Evolutionary conservation across 2,329 filamentous ascomycete species (phyloP).

Genomic region (Alternaria gansuensis): DNA sequence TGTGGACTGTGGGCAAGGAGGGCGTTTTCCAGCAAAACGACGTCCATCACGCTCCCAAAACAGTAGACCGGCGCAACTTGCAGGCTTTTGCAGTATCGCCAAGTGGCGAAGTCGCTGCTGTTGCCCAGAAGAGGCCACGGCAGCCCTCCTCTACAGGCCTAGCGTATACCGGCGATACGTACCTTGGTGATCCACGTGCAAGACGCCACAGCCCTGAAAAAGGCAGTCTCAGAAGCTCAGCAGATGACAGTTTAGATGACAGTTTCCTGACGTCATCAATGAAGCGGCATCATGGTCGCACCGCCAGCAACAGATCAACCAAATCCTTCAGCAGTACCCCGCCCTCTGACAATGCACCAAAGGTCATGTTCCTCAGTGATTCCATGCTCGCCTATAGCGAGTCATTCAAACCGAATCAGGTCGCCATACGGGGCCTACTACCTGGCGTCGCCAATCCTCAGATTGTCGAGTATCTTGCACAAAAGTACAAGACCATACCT

Average conservation of each 20-base stretch:
- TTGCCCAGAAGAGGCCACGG: conserved; percentile 61
- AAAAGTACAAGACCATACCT: conserved; percentile 55
- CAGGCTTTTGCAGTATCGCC: conserved; percentile 67
- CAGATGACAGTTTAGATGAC: conserved; percentile 67
- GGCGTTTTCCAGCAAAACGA: conserved; percentile 71
- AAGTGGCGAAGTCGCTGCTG: conserved; percentile 64
- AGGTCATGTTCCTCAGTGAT: conserved; percentile 62
- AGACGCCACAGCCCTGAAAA: conserved; percentile 59
- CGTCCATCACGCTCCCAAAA: conserved; percentile 66
- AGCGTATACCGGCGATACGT: conserved; percentile 51
- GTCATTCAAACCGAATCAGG: conserved; percentile 55
- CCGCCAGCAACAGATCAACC: conserved; percentile 57
- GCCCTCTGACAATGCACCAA: conserved; percentile 58
- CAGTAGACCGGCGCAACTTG: conserved; percentile 65
- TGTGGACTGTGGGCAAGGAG: conserved; percentile 70
- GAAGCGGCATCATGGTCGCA: conserved; percentile 59
- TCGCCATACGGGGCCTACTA: conserved; percentile 60
- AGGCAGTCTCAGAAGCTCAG: conserved; percentile 60
- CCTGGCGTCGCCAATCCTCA: conserved; percentile 54
- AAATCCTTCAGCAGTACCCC: conserved; percentile 65
- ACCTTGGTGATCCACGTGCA: conserved; percentile 55
- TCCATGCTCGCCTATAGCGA: conserved; percentile 57
- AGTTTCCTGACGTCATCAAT: conserved; percentile 61
- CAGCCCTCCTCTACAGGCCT: conserved; percentile 54
- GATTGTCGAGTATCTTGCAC: conserved; percentile 55